These are phyloP conservation scores for Diutina sp. DNA, from an alignment of 1,139 yeast genomes.

Conservation along the genomic window DNA sequence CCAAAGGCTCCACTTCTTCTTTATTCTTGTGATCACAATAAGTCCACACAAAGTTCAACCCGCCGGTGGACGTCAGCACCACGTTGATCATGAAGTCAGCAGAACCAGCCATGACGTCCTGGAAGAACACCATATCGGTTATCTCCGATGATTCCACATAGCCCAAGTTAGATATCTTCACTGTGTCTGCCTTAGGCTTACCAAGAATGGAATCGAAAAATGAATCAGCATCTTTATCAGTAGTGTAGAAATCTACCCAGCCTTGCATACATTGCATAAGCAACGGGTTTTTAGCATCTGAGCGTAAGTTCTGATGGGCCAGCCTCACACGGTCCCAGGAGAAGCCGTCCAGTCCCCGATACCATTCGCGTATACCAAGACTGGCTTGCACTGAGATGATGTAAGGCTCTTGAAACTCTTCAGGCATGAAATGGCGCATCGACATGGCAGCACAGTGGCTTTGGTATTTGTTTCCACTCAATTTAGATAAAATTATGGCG, in stretches of 20 bases:
- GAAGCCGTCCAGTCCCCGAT: neutral
- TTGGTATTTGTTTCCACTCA: neutral
- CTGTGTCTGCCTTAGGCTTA: neutral
- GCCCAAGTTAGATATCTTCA: neutral
- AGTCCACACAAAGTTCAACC: neutral
- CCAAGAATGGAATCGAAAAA: neutral
- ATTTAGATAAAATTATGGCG: neutral
- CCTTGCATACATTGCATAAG: neutral
- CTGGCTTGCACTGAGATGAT: neutral
- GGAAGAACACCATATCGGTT: neutral
- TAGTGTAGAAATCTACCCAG: neutral
- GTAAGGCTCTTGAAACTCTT: neutral
- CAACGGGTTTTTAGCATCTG: neutral
- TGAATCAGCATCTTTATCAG: neutral
- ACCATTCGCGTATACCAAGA: neutral
- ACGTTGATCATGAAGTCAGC: neutral
- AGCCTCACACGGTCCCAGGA: neutral
- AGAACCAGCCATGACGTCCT: neutral
- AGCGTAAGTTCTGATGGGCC: neutral
- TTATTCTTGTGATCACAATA: neutral
- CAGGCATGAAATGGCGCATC: neutral
- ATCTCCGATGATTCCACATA: neutral
- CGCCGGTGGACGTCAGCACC: neutral
- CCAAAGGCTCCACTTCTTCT: neutral
- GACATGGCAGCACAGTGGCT: neutral